Base-by-base conservation (phyloP, 495 filamentous ascomycete genomes). In the Cetradonia linearis region DNA sequence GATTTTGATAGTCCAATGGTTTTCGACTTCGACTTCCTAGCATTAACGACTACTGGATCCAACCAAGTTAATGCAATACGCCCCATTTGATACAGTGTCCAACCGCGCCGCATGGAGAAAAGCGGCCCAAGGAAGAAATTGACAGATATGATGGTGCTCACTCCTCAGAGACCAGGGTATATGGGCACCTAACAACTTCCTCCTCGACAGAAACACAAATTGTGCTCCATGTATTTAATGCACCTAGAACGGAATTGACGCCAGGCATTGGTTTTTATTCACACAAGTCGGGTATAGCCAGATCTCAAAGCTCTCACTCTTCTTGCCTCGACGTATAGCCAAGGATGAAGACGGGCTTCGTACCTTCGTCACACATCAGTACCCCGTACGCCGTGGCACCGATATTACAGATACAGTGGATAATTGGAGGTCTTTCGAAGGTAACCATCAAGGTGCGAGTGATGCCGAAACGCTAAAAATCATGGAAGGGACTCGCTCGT, bases 311-410 rank as follows among this genome's bases (percentile, higher is more conserved):
- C 49, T 34, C 34, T 13, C n/a, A n/a, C 48, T 37, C 47, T 52
- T 37, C 36, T 38, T 30, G 31, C 33, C 31, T 52, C 49, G 47
- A 53, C n/a, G 28, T 55, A 20, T 27, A 58, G 25, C 31, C n/a
- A 57, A 59, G 49, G 61, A 20, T 54, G 31, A 52, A 63, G 49
- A 27, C 28, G 44, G 49, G 38, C 58, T 55, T 61, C 42, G 9
- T 57, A 50, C 27, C 42, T 37, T 61, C 62, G 37, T 64, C 58
- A 61, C 58, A 55, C 42, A 44, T 63, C 13, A 52, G 59, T 8
- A 33, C 27, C 56, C n/a, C 40, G 23, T 27, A 52, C 57, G 46
- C 53, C 33, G 36, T 47, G 11, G 27, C 31, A 31, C 60, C 52
- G 14, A 48, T 61, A 9, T n/a, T 36, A 48, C 23, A 47, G 30